phyloP scores from a whole-genome alignment of 148 eudicot species.

The Rhododendron henanense region DNA sequence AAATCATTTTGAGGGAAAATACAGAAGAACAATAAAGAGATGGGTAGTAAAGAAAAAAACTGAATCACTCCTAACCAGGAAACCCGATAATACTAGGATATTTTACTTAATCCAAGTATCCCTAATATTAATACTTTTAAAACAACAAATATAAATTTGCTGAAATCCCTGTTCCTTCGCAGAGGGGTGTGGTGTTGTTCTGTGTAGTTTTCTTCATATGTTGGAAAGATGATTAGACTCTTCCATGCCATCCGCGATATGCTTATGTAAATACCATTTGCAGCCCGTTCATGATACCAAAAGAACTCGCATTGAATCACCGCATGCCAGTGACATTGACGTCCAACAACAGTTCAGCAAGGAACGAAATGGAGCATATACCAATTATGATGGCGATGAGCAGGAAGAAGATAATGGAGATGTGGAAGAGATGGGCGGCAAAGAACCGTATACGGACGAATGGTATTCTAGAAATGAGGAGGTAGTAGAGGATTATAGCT shows the following conservation, averaged over 20 bases:
- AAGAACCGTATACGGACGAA: neutral
- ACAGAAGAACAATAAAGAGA: neutral
- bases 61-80: neutral
- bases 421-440: neutral
- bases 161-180: neutral
- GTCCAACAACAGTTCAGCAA: neutral
- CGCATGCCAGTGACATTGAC: neutral
- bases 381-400: neutral
- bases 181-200: neutral
- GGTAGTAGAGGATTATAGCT: neutral
- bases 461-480: neutral
- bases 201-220: neutral
- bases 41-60: neutral
- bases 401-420: neutral
- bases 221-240: neutral
- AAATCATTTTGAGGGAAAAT: neutral
- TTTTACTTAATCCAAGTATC: neutral
- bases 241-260: neutral
- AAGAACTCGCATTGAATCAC: neutral
- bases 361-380: neutral
- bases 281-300: constrained; percentile 10
- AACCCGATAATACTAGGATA: neutral
- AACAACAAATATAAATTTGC: neutral
- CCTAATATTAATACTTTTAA: neutral
- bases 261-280: neutral